Evolutionary conservation across 2,329 filamentous ascomycete genomes (phyloP).

Genomic region (Dactylellina cionopaga): DNA sequence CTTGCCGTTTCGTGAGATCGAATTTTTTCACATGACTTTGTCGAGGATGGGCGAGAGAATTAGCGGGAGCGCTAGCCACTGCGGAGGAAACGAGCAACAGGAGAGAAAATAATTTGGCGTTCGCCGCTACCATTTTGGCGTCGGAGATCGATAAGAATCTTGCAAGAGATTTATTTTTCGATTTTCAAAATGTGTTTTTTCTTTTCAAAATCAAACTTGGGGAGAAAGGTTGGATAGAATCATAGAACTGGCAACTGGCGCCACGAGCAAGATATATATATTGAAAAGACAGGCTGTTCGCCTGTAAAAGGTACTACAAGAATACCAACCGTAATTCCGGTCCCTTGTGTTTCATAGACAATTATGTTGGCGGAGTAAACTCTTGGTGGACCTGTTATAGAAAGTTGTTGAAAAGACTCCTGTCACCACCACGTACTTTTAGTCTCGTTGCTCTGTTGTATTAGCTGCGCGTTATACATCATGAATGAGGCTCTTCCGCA

Average conservation of each 20-base stretch:
- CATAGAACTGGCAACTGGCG: background rate
- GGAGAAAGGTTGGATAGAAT: background rate
- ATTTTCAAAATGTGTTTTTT: background rate
- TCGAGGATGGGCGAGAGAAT: background rate
- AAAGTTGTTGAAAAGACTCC: too few relatives aligned
- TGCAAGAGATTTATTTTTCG: background rate
- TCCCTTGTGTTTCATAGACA: background rate
- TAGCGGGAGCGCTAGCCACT: background rate
- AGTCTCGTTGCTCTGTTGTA: too few relatives aligned
- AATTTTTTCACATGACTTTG: conserved; percentile 23
- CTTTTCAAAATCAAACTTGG: too few relatives aligned
- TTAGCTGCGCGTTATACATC: too few relatives aligned
- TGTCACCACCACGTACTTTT: too few relatives aligned
- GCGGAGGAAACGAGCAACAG: conserved; percentile 2
- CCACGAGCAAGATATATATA: background rate
- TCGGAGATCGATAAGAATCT: background rate
- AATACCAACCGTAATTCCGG: background rate
- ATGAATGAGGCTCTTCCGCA: too few relatives aligned
- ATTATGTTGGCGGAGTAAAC: too few relatives aligned
- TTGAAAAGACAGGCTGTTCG: background rate
- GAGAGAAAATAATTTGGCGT: background rate
- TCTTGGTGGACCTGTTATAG: too few relatives aligned
- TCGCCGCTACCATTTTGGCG: background rate
- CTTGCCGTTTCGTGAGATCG: conserved; percentile 15
- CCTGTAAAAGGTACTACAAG: background rate